Conservation (phyloP, 2,329 filamentous ascomycete species). For the Trichoderma arundinaceum region DNA sequence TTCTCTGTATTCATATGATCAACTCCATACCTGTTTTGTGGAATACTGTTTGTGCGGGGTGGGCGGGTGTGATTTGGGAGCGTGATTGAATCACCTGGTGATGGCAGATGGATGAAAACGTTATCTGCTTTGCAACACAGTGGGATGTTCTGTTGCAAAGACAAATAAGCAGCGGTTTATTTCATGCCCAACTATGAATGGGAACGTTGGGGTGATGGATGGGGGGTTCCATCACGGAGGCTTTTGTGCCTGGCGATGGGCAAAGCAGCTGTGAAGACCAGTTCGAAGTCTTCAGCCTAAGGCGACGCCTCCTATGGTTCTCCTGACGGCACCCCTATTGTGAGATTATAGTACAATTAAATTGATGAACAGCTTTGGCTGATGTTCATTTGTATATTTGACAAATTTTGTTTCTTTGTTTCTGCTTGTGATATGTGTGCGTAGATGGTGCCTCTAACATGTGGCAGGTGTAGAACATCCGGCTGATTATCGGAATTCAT, state of each 20-base stretch:
- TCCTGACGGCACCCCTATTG: constrained; percentile 16
- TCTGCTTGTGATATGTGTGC: not conserved
- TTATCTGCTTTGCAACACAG: not conserved
- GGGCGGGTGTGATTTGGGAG: not conserved
- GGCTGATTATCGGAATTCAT: constrained; percentile 24
- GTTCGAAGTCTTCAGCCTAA: constrained; percentile 2
- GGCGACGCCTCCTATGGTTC: constrained; percentile 10
- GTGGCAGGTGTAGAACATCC: not conserved
- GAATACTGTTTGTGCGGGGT: constrained; percentile 2
- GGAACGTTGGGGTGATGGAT: not conserved
- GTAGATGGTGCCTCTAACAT: too few species aligned
- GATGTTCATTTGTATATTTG: constrained; percentile 19
- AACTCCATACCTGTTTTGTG: constrained; percentile 20
- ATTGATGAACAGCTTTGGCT: constrained; percentile 22
- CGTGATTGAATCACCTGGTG: not conserved
- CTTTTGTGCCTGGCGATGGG: constrained; percentile 4
- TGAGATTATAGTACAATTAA: constrained; percentile 30
- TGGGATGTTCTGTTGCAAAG: not conserved
- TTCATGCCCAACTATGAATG: not conserved
- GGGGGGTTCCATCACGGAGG: constrained; percentile 2
- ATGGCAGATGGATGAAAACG: constrained; percentile 3
- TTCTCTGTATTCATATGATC: constrained; percentile 23
- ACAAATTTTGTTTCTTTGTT: not conserved
- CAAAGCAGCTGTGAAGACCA: constrained; percentile 6
- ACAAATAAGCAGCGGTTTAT: not conserved